Evolutionary conservation across 2,329 filamentous ascomycete species (phyloP), one percentile per base, ranked within the genome.

Genomic region (Neurospora sp.): DNA sequence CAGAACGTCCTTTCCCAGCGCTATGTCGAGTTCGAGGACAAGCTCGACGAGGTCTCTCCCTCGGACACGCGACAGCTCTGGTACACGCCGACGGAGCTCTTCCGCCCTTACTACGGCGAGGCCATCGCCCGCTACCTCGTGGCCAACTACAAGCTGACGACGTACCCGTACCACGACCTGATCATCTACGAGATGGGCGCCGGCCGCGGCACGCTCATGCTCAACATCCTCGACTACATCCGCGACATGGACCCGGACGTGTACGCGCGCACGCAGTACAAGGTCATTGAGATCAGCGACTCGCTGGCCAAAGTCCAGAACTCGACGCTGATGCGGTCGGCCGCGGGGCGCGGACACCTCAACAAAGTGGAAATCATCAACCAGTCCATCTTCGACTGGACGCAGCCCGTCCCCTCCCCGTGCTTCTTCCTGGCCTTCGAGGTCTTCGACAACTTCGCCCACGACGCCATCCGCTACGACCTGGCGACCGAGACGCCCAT

Each of bases 101-200:
- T 99, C 82, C 88, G 92, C 39, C 96, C 96, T 0, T 96, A 95
- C 81, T 99, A 99, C 79, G 96, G 95, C 77, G 94, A 99, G 83
- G 92, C 96, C 40, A 92, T 99, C 74, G 96, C 95, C n/a, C 90
- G 95, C 23, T 97, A 98, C 80, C 88, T 99, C 65, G 90, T 98
- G 74, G 90, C 92, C 74, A 97, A 99, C 83, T 99, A 99, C 86
- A 93, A 96, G 79, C 88, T 97, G 78, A 92, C 92, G 65, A 88
- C 93, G 69, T 98, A 96, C 79, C 96, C 96, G 2, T 97, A 98
- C 83, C 90, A 97, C 81, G 96, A 99, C 81, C 87, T 99, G 68
- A 92, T 97, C 76, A 96, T 99, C 79, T 99, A 97, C 86, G 96
- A 99, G 80, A 97, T 99, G 91, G 96, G 96, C 68, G 96, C 96